Evolutionary conservation across 306 rosid genomes (phyloP).

Genomic region (Luffa aegyptiaca): DNA sequence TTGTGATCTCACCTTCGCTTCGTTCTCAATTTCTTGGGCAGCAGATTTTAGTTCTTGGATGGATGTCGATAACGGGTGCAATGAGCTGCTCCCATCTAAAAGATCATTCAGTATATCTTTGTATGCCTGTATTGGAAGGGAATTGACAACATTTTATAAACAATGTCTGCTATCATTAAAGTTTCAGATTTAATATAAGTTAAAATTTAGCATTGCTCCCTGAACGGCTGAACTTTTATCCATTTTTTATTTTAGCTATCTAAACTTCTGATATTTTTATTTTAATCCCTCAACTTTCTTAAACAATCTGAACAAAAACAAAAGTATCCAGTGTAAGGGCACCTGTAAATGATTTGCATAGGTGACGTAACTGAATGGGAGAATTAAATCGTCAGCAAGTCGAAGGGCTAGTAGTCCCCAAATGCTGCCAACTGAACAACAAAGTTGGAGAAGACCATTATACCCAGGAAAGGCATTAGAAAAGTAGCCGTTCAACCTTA

Average conservation of each 20-base stretch:
- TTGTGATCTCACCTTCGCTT: conserved; percentile 40
- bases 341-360: conserved; percentile 83
- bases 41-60: conserved; percentile 58
- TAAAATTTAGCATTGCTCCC: neutral
- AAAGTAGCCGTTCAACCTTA: neutral
- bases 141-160: neutral
- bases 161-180: neutral
- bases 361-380: conserved; percentile 60
- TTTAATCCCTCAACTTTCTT: neutral
- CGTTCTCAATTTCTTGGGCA: conserved; percentile 55
- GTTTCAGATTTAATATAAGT: neutral
- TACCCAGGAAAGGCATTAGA: neutral
- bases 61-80: conserved; percentile 43
- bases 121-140: conserved; percentile 33
- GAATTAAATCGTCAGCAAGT: conserved; percentile 63
- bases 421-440: conserved; percentile 59
- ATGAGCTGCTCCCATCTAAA: conserved; percentile 33
- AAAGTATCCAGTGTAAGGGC: neutral
- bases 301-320: neutral
- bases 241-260: neutral
- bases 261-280: neutral
- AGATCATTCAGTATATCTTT: conserved; percentile 35
- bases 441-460: neutral
- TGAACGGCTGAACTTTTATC: neutral
- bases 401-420: conserved; percentile 93